These are phyloP conservation scores for Wickerhamomyces canadensis DNA, from an alignment of 805 yeast species.

Conservation along the genomic window DNA sequence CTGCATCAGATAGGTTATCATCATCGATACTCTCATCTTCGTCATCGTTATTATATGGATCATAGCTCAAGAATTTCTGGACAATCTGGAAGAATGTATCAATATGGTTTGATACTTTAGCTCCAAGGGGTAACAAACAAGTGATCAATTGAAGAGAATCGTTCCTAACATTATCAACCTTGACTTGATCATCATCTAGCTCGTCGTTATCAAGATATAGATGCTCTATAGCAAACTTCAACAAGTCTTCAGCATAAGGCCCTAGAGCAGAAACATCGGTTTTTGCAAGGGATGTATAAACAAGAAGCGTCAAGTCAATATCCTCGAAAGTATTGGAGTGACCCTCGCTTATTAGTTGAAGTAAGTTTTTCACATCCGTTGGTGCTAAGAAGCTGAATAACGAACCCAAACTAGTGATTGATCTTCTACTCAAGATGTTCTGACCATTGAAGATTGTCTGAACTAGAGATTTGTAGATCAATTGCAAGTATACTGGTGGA, in stretches of 20 bases:
- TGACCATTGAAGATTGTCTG: slow-evolving; percentile 33
- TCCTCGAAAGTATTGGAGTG: slow-evolving; percentile 17
- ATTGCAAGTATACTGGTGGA: slow-evolving; percentile 28
- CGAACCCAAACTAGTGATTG: slow-evolving; percentile 43
- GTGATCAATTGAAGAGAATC: slow-evolving; percentile 39
- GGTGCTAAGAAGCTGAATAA: slow-evolving; percentile 27
- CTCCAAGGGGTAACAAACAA: slow-evolving; percentile 35
- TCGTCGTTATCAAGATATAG: slow-evolving; percentile 26
- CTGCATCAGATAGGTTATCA: slow-evolving; percentile 39
- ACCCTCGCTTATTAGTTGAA: slow-evolving; percentile 15
- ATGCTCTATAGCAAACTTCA: slow-evolving; percentile 17
- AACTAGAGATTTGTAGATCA: slow-evolving; percentile 27
- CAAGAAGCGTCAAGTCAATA: slow-evolving; percentile 13
- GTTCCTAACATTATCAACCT: slow-evolving; percentile 44
- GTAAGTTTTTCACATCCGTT: slow-evolving; percentile 20
- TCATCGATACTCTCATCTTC: slow-evolving; percentile 29
- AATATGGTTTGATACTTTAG: slow-evolving; percentile 24
- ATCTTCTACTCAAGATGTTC: slow-evolving; percentile 45
- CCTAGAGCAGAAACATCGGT: slow-evolving; percentile 23
- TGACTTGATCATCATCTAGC: slow-evolving; percentile 34
- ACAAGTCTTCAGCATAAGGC: slow-evolving; percentile 16
- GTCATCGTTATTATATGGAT: slow-evolving; percentile 39
- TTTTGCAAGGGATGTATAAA: slow-evolving; percentile 23
- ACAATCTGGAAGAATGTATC: slow-evolving; percentile 26
- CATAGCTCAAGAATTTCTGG: slow-evolving; percentile 33